Evolutionary conservation across 2,329 filamentous ascomycete genomes (phyloP), one percentile per base, ranked within the genome.

Genomic region (Biscogniauxia marginata): DNA sequence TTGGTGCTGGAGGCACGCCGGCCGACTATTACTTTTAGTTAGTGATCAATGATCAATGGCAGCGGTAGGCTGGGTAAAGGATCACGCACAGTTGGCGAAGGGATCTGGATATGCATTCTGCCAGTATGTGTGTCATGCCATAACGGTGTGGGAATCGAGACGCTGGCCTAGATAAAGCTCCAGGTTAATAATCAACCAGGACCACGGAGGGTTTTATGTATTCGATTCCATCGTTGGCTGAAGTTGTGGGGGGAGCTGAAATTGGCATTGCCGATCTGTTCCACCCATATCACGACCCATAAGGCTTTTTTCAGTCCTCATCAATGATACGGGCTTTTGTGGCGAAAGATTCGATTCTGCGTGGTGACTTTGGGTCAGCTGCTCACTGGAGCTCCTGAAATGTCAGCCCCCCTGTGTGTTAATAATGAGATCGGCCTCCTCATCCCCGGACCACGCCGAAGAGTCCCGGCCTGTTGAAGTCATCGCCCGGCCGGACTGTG

Each of bases 91-190:
- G 6, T 39, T 11, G 30, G 46, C 21, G 46, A 48, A 22, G 46
- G 46, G 46, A 48, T 48, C 46, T 48, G 46, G 46, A 48, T 48
- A 24, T 48, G 46, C 46, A 48, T 48, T 24, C 21, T 24, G 46
- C 18, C 46, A 16, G 46, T 48, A 16, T 48, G 30, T 39, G 6
- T 25, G 21, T 21, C 23, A 48, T 48, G 20, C 46, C 46, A 48
- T 48, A 24, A 8, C 21, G 19, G n/a, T 13, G 16, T 7, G 21
- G 46, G 23, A 48, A 48, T 21, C 2, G 22, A 4, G 46, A 48
- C 7, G 2, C 46, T 48, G 7, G 21, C 16, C 22, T 24, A 48
- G 46, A 24, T 21, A 22, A 48, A 23, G 6, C 7, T n/a, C 21
- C 16, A 21, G 23, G 20, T 22, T 48, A 23, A 23, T 48, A 22